Evolutionary conservation across 768 basidiomycete species (phyloP), one percentile per base, ranked within the genome.

Genomic region (Tricholoma matsutake): DNA sequence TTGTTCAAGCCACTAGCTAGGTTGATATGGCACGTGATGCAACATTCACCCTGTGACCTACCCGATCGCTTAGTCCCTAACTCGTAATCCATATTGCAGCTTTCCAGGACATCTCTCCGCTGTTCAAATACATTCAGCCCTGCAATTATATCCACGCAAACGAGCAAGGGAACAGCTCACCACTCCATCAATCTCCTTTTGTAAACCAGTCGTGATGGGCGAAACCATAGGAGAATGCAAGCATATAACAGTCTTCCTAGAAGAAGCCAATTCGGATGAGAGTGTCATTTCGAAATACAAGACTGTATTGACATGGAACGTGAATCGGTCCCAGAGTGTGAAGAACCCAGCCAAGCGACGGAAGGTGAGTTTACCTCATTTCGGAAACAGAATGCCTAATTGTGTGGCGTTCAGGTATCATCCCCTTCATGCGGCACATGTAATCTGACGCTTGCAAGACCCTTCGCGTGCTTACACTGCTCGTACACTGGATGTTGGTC

Each of bases 391-490:
- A n/a, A n/a, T 45, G 18, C 22, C 37, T 14, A 13, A 14, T 16
- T 43, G 32, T 16, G 28, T 43, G 5, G 18, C 62, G 32, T 31
- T 1, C 45, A 88, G 86, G 69, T 83, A 34, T 72, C 87, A 4
- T 76, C 80, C 16, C 91, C 92, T 10, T 73, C 79, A 3, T 93
- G 92, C 68, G 83, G 81, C 8, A 80, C 77, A 11, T 94, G 92
- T 67, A 72, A 75, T 8, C 55, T 78, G 1, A 67, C 83, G 1
- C 75, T 91, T 29, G 76, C 84, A 1, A 78, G 90, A 22, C 89
- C 91, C 0, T 86, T 88, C 67, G 85, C 82, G 3, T 94, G 92
- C 64, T 75, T 93, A 6, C 80, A 86, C n/a, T 94, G 92, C 66
- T 67, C 83, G 3, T 88, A 79, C 68, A 77, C 81, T 9, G 91